Percentiles rank a stretch among this genome's conserved stretches.
phyloP scores from a whole-genome alignment of 106 monocot genomes.

The Phalaenopsis aphrodite region DNA sequence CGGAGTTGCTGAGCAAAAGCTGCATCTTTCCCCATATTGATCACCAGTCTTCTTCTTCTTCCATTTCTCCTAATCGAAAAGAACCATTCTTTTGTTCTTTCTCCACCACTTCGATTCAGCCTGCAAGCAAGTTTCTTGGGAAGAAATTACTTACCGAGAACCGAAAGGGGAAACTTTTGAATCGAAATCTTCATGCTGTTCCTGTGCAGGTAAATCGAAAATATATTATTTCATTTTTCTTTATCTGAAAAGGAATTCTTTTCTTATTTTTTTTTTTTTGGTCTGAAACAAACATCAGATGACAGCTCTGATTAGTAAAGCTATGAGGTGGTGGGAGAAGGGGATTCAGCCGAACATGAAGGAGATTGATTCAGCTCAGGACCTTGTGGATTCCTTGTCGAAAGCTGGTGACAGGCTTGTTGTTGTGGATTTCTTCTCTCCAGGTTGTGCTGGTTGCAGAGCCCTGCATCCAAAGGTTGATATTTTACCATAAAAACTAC shows the following conservation, averaged over 20 bases:
- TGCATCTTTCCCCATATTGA: background rate
- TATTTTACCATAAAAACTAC: background rate
- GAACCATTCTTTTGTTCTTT: background rate
- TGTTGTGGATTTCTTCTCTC: conserved; percentile 87
- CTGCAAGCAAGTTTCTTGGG: background rate
- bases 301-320: conserved; percentile 38
- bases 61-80: background rate
- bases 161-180: background rate
- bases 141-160: background rate
- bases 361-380: conserved; percentile 68
- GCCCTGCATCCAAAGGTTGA: conserved; percentile 81
- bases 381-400: conserved; percentile 63
- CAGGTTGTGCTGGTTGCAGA: conserved; percentile 83
- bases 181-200: background rate
- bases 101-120: background rate
- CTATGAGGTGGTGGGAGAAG: conserved; percentile 86
- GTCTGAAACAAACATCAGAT: conserved; percentile 31
- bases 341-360: conserved; percentile 83
- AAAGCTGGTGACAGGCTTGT: conserved; percentile 64
- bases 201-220: background rate
- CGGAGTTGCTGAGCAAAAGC: background rate
- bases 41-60: background rate
- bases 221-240: background rate
- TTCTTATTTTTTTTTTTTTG: background rate
- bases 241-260: background rate